These are phyloP conservation scores for Polysphondylium violaceum DNA, from an alignment of 78 protist species.

Conservation along the genomic window DNA sequence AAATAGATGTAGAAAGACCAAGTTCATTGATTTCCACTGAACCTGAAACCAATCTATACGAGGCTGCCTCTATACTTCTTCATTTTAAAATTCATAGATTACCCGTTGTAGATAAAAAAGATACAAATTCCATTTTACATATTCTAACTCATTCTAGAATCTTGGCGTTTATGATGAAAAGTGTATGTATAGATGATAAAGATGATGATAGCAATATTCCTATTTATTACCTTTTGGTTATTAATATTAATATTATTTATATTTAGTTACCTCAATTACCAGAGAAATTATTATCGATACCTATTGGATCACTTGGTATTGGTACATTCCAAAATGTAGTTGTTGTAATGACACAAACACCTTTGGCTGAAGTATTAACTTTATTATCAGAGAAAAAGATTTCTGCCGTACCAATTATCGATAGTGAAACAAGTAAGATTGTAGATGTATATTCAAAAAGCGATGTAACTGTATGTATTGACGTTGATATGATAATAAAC, in stretches of 20 bases:
- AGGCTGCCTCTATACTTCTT: slow-evolving; percentile 39
- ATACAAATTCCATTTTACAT: slow-evolving; percentile 76
- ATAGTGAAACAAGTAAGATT: slow-evolving; percentile 50
- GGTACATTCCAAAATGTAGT: slow-evolving; percentile 65
- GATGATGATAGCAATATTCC: neutral
- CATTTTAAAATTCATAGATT: slow-evolving; percentile 67
- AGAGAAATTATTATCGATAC: slow-evolving; percentile 44
- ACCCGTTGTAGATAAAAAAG: slow-evolving; percentile 72
- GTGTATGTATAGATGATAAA: slow-evolving; percentile 24
- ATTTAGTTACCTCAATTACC: slow-evolving; percentile 47
- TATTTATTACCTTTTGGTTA: neutral
- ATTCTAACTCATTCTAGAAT: slow-evolving; percentile 80
- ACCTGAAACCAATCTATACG: slow-evolving; percentile 73
- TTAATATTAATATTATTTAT: neutral
- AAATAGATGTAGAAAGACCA: slow-evolving; percentile 52
- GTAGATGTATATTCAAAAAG: slow-evolving; percentile 82
- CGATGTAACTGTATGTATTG: slow-evolving; percentile 78
- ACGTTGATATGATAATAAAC: neutral
- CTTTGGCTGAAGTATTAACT: slow-evolving; percentile 50
- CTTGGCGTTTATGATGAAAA: slow-evolving; percentile 78
- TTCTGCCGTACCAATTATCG: slow-evolving; percentile 79
- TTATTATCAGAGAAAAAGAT: slow-evolving; percentile 63
- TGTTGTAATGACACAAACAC: slow-evolving; percentile 60
- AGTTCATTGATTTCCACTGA: slow-evolving; percentile 53
- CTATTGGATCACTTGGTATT: slow-evolving; percentile 67